A percentile compares a stretch with the other conserved stretches of the same genome.
phyloP scores from a whole-genome alignment of 192 early-diverging fungal genomes.

The Linnemannia elongata region DNA sequence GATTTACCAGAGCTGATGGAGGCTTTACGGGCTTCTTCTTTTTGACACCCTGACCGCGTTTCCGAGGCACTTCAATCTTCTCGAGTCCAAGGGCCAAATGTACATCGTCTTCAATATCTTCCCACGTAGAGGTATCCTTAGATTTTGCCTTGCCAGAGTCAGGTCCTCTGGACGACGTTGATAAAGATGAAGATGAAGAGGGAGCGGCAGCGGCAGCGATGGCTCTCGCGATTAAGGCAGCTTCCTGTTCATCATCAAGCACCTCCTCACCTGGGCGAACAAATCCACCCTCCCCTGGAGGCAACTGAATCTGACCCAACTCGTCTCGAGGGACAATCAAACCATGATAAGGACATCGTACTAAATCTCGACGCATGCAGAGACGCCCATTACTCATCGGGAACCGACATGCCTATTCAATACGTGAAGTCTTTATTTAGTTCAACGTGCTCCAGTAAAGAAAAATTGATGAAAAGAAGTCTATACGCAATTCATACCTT shows the following conservation, averaged over 20 bases:
- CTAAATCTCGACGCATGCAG: conserved; percentile 74
- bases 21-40: conserved; percentile 24
- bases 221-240: conserved; percentile 13
- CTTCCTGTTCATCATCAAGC: conserved; percentile 18
- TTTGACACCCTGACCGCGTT: conserved; percentile 20
- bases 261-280: conserved; percentile 11
- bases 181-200: neutral
- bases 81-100: conserved; percentile 56
- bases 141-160: neutral
- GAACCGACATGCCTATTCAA: conserved; percentile 67
- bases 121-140: conserved; percentile 54
- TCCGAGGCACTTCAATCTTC: conserved; percentile 45
- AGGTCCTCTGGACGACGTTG: neutral
- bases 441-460: neutral
- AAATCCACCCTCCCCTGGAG: conserved; percentile 25
- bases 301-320: conserved; percentile 54
- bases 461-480: neutral
- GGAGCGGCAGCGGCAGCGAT: conserved; percentile 4
- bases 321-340: conserved; percentile 72
- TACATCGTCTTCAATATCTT: conserved; percentile 63
- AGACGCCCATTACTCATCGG: conserved; percentile 72
- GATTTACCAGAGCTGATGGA: conserved; percentile 55
- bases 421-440: neutral
- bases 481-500: conserved; percentile 44
- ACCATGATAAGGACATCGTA: conserved; percentile 79